Evolutionary conservation across 2,329 filamentous ascomycete species (phyloP).

Genomic region (Aurifilum marmelostoma): DNA sequence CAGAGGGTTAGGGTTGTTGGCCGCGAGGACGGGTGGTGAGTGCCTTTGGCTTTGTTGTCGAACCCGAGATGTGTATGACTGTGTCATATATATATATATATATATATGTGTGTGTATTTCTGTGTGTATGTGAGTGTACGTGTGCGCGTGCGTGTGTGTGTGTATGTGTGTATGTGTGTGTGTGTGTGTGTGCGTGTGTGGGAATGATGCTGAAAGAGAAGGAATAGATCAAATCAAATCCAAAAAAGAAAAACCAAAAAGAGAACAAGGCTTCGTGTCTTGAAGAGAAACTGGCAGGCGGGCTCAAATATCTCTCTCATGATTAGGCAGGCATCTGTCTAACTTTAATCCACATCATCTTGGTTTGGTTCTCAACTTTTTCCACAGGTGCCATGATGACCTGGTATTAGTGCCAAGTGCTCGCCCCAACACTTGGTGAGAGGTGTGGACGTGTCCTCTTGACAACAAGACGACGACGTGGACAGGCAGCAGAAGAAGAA

Average conservation of each 20-base stretch:
- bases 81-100: neutral
- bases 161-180: neutral
- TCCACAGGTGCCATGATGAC: neutral
- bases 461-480: neutral
- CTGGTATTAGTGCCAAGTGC: neutral
- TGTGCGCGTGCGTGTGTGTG: no score
- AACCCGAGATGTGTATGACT: neutral
- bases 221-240: no score
- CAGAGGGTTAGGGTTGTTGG: neutral
- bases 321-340: neutral
- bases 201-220: neutral
- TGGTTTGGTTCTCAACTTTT: neutral
- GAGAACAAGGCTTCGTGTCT: neutral
- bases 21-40: neutral
- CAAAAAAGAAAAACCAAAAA: neutral
- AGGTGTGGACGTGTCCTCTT: neutral
- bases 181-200: neutral
- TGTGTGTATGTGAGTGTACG: neutral
- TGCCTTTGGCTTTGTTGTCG: neutral
- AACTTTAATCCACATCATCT: neutral
- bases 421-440: neutral
- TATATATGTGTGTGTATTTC: neutral
- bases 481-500: neutral
- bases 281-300: neutral
- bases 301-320: neutral